Evolutionary conservation across 352 stramenopile species (phyloP).

Genomic region (Thraustotheca clavata): DNA sequence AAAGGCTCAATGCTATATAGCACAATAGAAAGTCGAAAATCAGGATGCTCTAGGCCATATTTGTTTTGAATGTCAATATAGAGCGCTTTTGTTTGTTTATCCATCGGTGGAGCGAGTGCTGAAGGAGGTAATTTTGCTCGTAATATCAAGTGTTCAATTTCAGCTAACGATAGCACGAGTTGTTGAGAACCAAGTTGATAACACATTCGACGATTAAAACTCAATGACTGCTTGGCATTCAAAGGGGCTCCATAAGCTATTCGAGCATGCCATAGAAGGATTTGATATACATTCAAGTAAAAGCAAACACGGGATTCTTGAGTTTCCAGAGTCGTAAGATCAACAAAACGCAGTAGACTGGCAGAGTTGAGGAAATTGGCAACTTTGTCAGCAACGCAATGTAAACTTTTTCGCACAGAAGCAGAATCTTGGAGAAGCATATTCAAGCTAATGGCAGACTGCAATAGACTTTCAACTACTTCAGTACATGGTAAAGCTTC

Average conservation of each 20-base stretch:
- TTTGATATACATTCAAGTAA: constrained; percentile 75
- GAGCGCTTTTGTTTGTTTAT: background rate
- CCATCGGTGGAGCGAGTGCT: background rate
- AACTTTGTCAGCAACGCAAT: background rate
- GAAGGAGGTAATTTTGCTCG: constrained; percentile 38
- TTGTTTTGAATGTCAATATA: background rate
- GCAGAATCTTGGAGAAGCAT: background rate
- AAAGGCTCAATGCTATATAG: constrained; percentile 47
- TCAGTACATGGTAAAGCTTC: background rate
- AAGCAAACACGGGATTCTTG: constrained; percentile 67
- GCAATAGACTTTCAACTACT: background rate
- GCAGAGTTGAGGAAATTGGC: constrained; percentile 52
- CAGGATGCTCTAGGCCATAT: constrained; percentile 47
- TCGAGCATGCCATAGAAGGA: constrained; percentile 66
- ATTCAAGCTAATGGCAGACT: background rate
- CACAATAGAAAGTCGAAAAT: constrained; percentile 71
- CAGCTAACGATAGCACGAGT: constrained; percentile 46
- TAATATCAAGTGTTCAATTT: constrained; percentile 69
- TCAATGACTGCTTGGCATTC: constrained; percentile 45
- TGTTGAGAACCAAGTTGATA: constrained; percentile 39
- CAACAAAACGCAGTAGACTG: constrained; percentile 42
- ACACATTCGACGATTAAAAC: constrained; percentile 49
- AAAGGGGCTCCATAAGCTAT: constrained; percentile 54
- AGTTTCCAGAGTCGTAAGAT: constrained; percentile 36
- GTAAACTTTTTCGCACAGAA: background rate